phyloP scores from a whole-genome alignment of 73 alveolate genomes.

The Paramecium pentaurelia region DNA sequence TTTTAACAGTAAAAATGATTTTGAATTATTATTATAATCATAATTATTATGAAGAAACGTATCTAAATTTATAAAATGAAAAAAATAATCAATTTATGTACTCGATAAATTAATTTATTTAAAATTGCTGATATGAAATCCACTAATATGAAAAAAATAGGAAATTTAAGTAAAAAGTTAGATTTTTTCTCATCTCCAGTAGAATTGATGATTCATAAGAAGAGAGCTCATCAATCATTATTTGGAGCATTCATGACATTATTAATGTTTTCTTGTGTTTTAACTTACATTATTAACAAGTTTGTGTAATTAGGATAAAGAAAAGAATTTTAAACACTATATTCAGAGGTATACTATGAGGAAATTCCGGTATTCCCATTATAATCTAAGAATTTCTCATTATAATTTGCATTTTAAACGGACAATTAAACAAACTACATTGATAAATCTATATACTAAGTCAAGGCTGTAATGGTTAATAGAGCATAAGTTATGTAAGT shows the following conservation, averaged over 20 bases:
- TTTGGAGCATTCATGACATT: slow-evolving; percentile 9
- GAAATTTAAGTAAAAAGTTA: neutral
- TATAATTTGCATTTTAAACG: neutral
- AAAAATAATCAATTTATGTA: neutral
- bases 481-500: neutral
- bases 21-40: slow-evolving; percentile 15
- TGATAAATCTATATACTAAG: neutral
- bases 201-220: neutral
- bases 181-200: neutral
- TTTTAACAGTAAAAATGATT: slow-evolving; percentile 38
- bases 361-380: neutral
- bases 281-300: neutral
- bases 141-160: neutral
- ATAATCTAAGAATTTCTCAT: neutral
- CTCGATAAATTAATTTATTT: neutral
- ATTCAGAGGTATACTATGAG: slow-evolving; percentile 4
- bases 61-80: neutral
- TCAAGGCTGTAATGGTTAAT: neutral
- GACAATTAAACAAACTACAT: neutral
- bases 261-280: neutral
- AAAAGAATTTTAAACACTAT: neutral
- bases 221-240: neutral
- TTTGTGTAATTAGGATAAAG: neutral
- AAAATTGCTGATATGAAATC: neutral
- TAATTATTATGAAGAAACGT: neutral